A percentile compares a stretch with the other conserved stretches of the same genome.
Conservation (phyloP, 2,329 filamentous ascomycete genomes). For the Botrytis fragariae region DNA sequence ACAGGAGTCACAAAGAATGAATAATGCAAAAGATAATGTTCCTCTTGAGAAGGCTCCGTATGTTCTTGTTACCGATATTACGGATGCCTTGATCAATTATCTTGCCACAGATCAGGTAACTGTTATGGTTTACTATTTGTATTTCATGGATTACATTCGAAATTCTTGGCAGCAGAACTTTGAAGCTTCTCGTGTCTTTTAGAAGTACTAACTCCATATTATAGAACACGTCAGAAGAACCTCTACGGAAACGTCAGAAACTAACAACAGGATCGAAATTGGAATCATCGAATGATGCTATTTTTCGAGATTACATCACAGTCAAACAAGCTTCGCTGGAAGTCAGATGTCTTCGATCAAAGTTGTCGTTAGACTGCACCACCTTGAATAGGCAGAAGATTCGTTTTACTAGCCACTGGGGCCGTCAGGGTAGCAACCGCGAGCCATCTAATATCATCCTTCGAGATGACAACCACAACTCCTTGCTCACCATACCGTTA, state of each 20-base stretch:
- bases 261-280: background rate
- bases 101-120: conserved; percentile 2
- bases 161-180: background rate
- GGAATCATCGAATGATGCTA: conserved; percentile 12
- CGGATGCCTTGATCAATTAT: conserved; percentile 7
- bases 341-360: conserved; percentile 27
- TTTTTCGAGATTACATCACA: conserved; percentile 28
- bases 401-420: conserved; percentile 26
- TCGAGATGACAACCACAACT: conserved; percentile 24
- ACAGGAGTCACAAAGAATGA: background rate
- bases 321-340: conserved; percentile 32
- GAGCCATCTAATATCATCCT: conserved; percentile 29
- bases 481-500: conserved; percentile 27
- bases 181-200: background rate
- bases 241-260: conserved; percentile 33
- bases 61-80: background rate
- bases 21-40: background rate
- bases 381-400: conserved; percentile 28
- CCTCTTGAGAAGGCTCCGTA: background rate
- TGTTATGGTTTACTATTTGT: background rate
- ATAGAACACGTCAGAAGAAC: conserved; percentile 21
- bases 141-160: background rate
- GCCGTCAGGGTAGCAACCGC: background rate
- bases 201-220: background rate
- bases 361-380: conserved; percentile 5